Evolutionary conservation across 768 basidiomycete species (phyloP), one percentile per base, ranked within the genome.

Genomic region (Rhizopogon salebrosus): DNA sequence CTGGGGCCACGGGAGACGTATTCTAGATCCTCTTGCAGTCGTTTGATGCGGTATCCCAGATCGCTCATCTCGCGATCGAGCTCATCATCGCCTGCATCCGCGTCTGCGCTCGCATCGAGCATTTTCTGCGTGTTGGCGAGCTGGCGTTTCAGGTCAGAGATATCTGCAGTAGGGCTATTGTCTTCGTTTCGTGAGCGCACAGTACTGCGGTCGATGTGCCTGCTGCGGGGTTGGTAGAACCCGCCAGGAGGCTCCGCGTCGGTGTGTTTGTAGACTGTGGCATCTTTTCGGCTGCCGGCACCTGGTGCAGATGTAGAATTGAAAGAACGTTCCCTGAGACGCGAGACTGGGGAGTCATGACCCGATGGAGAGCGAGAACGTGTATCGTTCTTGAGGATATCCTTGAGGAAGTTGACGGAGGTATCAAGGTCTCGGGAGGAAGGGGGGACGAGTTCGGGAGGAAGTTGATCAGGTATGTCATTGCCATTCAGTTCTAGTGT

Each of bases 11-110:
- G 82, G 2, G 84, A 81, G 49, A 85, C 83, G 58, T 94, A 90
- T 38, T 97, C 93, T 27, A 99, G 73, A 66, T 98, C 95, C 46
- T 97, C 92, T 63, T 91, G 86, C 4, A 99, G 79, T 20, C 94
- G 76, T 63, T 84, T 83, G 41, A 97, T 92, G 26, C 87, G 81
- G 62, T 91, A 92, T 40, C 82, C 83, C 42, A 99, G 72, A 57
- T 95, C 91, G 6, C 86, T 81, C 72, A 97, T 78, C 69, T 98
- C 97, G 41, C 86, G 79, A 50, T 95, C 91, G n/a, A 99, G 75
- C 46, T 79, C 87, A 52, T 97, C 94, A 61, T 98, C 94, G 55
- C 95, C 94, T 2, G 75, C 81, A 49, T 82, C 82, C 18, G 77
- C 82, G n/a, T 84, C 83, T 0, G 84, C 75, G 4, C 78, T 77